Evolutionary conservation across 1,139 yeast species (phyloP), one percentile per base, ranked within the genome.

Genomic region (Ogataea hybrid): DNA sequence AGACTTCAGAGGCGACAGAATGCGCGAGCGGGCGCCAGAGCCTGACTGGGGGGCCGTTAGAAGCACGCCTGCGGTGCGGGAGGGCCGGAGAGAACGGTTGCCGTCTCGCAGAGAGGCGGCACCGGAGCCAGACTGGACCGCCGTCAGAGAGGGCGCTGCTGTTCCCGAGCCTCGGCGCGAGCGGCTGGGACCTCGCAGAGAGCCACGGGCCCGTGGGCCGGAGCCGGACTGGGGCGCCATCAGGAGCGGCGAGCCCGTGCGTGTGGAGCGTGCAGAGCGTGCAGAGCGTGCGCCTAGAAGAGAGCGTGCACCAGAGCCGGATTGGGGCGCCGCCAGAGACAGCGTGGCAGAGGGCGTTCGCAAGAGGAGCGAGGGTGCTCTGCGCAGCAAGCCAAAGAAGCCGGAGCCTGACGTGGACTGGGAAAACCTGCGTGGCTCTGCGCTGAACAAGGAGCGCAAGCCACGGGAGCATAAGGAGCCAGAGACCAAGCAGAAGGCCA

Each of bases 141-240:
- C 69, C 8, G 80, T 80, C 18, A 71, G 84, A 68, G 62, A 57
- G 45, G 51, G 49, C 41, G 54, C 47, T 47, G 59, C 48, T 12
- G 51, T 43, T 25, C 42, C 45, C 32, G 53, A 58, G 64, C 54
- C 49, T 37, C 58, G 71, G 59, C 64, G 52, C 35, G 40, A 40
- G 29, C 34, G 43, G 22, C 39, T 41, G 27, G 34, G 17, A 22
- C 40, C 43, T 17, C 14, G 57, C 54, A 42, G 46, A 32, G 51
- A 43, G 65, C 69, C 63, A 46, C 53, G 62, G 45, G 40, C 50
- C 44, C 43, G 45, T 35, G 41, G 30, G 17, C 50, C 50, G 15
- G 46, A 54, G 45, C 61, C 67, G 56, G 70, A 81, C 57, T 82
- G 87, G 87, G 70, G 79, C 49, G 58, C 70, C 11, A 79, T 80